Evolutionary conservation across 371 early-diverging fungal genomes (phyloP).

Genomic region (Smittium mucronatum): DNA sequence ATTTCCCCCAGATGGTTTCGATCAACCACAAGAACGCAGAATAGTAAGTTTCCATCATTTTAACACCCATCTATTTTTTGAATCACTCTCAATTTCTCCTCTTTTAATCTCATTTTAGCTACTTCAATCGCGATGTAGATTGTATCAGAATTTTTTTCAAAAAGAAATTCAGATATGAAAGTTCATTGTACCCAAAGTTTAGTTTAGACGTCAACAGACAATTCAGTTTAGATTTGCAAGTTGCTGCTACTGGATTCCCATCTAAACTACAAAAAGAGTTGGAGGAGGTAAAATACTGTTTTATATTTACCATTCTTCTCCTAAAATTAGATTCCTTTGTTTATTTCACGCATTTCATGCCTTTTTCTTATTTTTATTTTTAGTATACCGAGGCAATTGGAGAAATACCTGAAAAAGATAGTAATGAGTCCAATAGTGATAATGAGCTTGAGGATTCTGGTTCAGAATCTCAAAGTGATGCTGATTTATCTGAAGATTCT

Average conservation of each 20-base stretch:
- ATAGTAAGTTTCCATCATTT: constrained; percentile 23
- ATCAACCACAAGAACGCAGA: constrained; percentile 89
- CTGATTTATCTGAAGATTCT: too few species aligned
- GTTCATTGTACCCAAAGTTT: constrained; percentile 78
- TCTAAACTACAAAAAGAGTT: constrained; percentile 79
- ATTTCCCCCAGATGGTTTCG: constrained; percentile 99
- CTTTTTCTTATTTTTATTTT: too few species aligned
- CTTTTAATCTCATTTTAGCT: constrained; percentile 24
- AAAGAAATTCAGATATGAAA: constrained; percentile 79
- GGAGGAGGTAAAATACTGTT: too few species aligned
- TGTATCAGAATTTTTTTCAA: constrained; percentile 93
- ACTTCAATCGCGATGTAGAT: constrained; percentile 97
- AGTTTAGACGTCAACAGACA: constrained; percentile 64
- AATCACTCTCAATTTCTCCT: neutral
- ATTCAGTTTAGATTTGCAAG: constrained; percentile 85
- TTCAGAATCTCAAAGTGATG: too few species aligned
- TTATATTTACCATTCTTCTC: too few species aligned
- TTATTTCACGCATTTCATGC: too few species aligned
- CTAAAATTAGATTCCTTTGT: too few species aligned
- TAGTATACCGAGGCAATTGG: too few species aligned
- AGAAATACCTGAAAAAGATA: too few species aligned
- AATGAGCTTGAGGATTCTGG: too few species aligned
- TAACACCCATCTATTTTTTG: neutral
- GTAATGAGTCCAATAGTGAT: too few species aligned
- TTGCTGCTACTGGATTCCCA: constrained; percentile 88